phyloP scores from a whole-genome alignment of 2,329 filamentous ascomycete genomes.

The Thelonectria discophora region DNA sequence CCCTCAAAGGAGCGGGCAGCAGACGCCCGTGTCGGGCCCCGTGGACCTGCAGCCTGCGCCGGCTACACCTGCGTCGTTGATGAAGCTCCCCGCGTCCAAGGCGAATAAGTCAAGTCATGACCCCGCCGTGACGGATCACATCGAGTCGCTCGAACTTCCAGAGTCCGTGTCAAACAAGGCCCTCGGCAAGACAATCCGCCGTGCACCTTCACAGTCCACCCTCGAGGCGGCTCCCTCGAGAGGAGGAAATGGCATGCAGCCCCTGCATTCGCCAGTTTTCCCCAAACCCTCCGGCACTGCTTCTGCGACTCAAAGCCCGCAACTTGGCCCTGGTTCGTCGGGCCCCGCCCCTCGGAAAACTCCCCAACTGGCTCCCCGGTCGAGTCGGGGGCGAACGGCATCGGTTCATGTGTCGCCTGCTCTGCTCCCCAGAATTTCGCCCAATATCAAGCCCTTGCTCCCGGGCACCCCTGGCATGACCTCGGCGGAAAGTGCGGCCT shows the following conservation, averaged over 20 bases:
- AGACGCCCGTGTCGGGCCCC: constrained; percentile 37
- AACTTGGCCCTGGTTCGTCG: constrained; percentile 62
- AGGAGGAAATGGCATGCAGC: constrained; percentile 60
- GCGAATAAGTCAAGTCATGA: constrained; percentile 57
- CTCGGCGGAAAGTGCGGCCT: constrained; percentile 68
- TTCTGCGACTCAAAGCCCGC: constrained; percentile 74
- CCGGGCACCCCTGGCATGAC: constrained; percentile 64
- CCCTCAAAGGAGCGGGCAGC: constrained; percentile 56
- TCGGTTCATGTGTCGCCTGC: constrained; percentile 87
- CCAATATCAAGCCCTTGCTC: constrained; percentile 90
- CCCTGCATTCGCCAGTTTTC: constrained; percentile 59
- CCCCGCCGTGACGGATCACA: constrained; percentile 59
- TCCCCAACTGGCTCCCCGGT: constrained; percentile 64
- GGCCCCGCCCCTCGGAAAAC: constrained; percentile 61
- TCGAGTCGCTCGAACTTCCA: constrained; percentile 72
- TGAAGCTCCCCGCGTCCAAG: constrained; percentile 73
- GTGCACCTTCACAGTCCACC: constrained; percentile 50
- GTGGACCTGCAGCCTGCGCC: constrained; percentile 54
- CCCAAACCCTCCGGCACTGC: constrained; percentile 50
- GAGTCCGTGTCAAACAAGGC: constrained; percentile 64
- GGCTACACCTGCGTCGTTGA: constrained; percentile 79
- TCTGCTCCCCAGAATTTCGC: constrained; percentile 87
- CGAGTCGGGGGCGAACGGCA: constrained; percentile 73
- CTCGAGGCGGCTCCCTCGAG: constrained; percentile 55
- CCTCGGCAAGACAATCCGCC: constrained; percentile 51